phyloP scores from a whole-genome alignment of 164 flowering plant genomes.

The Brasenia schreberi region DNA sequence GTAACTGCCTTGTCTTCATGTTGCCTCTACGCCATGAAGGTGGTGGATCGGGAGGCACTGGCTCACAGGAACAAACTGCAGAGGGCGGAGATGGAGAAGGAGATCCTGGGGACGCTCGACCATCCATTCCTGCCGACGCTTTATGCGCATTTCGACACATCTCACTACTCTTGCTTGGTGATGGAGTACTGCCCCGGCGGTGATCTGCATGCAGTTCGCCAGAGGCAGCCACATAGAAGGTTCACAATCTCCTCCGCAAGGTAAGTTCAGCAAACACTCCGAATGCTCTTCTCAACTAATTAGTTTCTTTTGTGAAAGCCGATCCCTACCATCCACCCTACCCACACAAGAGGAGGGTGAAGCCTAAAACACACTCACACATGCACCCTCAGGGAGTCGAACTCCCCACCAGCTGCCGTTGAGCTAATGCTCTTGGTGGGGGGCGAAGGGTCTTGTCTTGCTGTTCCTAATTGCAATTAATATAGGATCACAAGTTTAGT shows the following conservation, averaged over 20 bases:
- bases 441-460: too few species aligned
- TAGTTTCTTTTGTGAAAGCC: too few species aligned
- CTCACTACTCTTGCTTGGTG: slow-evolving; percentile 74
- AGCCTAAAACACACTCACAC: too few species aligned
- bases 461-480: too few species aligned
- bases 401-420: too few species aligned
- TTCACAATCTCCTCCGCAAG: slow-evolving; percentile 57
- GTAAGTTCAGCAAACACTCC: slow-evolving; percentile 14
- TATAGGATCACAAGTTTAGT: too few species aligned
- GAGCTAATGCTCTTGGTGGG: too few species aligned
- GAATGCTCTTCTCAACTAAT: too few species aligned
- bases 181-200: slow-evolving; percentile 97
- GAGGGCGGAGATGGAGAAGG: slow-evolving; percentile 85
- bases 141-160: slow-evolving; percentile 65
- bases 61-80: slow-evolving; percentile 50
- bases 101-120: slow-evolving; percentile 61
- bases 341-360: too few species aligned
- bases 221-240: slow-evolving; percentile 40
- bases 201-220: slow-evolving; percentile 52
- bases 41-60: slow-evolving; percentile 72
- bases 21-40: slow-evolving; percentile 75
- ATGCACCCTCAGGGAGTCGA: too few species aligned
- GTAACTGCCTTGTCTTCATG: slow-evolving; percentile 9
- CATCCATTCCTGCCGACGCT: slow-evolving; percentile 85
- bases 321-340: too few species aligned